These are phyloP conservation scores for Malbranchea zuffiana DNA, from an alignment of 2,329 filamentous ascomycete genomes.

Conservation along the genomic window DNA sequence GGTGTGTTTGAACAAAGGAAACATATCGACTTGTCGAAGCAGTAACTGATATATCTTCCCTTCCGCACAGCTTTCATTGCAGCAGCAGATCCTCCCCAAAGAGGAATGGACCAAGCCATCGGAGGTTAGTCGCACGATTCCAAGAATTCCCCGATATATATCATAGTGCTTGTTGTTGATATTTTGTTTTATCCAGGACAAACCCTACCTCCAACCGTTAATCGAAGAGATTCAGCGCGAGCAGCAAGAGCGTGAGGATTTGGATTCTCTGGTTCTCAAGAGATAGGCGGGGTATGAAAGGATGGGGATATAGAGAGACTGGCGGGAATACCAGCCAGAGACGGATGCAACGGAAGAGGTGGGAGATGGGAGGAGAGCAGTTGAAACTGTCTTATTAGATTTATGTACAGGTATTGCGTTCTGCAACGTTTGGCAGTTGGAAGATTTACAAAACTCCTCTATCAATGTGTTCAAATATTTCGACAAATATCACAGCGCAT, in stretches of 20 bases:
- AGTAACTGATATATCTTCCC: background rate
- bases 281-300: conserved; percentile 8
- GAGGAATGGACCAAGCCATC: conserved; percentile 57
- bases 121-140: conserved; percentile 41
- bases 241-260: conserved; percentile 54
- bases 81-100: conserved; percentile 52
- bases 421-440: no score
- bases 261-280: conserved; percentile 55
- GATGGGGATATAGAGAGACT: background rate
- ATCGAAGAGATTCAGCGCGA: conserved; percentile 60
- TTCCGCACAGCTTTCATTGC: conserved; percentile 9
- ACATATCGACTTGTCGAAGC: background rate
- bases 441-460: no score
- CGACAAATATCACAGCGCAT: no score
- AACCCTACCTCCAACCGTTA: conserved; percentile 54
- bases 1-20: conserved; percentile 37
- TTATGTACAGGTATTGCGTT: no score
- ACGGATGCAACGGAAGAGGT: no score
- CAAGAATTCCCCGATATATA: background rate
- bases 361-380: no score
- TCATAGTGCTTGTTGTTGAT: conserved; percentile 14
- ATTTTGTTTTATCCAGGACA: conserved; percentile 43
- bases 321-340: no score
- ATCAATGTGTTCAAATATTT: no score
- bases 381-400: no score